These are phyloP conservation scores for Cordyceps javanica DNA, from an alignment of 2,329 filamentous ascomycete species.

Conservation along the genomic window DNA sequence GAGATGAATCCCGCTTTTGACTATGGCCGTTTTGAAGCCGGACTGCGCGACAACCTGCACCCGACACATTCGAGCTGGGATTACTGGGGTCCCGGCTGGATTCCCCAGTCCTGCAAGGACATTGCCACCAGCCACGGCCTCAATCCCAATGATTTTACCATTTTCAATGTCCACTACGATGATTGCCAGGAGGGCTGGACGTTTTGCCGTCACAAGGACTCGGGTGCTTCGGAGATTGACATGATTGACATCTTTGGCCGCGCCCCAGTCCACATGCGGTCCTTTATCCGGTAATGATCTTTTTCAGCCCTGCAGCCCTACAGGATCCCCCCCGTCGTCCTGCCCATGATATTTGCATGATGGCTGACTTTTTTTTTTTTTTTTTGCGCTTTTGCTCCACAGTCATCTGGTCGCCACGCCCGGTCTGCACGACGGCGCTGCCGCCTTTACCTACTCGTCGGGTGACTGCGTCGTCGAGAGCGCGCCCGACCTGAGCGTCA, in stretches of 20 bases:
- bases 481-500: slow-evolving; percentile 5
- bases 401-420: slow-evolving; percentile 12
- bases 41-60: slow-evolving; percentile 8
- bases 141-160: slow-evolving; percentile 17
- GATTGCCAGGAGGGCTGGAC: slow-evolving; percentile 23
- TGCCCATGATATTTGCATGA: not conserved
- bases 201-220: slow-evolving; percentile 21
- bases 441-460: slow-evolving; percentile 9
- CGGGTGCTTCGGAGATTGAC: slow-evolving; percentile 15
- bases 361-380: not conserved
- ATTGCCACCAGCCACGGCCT: slow-evolving; percentile 12
- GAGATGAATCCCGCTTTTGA: slow-evolving; percentile 10
- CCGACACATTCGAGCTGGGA: slow-evolving; percentile 8
- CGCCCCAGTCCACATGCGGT: slow-evolving; percentile 6
- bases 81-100: slow-evolving; percentile 11
- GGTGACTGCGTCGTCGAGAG: slow-evolving; percentile 12
- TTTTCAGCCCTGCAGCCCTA: not conserved
- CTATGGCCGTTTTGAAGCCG: slow-evolving; percentile 5
- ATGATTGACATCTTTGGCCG: slow-evolving; percentile 18
- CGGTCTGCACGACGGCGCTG: slow-evolving; percentile 10
- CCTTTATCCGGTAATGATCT: slow-evolving; percentile 9
- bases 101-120: slow-evolving; percentile 5
- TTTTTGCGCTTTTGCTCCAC: too few relatives aligned
- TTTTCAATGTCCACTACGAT: slow-evolving; percentile 19
- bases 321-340: not conserved